Evolutionary conservation across 2,329 filamentous ascomycete genomes (phyloP).

Genomic region (Fusarium metavorans): DNA sequence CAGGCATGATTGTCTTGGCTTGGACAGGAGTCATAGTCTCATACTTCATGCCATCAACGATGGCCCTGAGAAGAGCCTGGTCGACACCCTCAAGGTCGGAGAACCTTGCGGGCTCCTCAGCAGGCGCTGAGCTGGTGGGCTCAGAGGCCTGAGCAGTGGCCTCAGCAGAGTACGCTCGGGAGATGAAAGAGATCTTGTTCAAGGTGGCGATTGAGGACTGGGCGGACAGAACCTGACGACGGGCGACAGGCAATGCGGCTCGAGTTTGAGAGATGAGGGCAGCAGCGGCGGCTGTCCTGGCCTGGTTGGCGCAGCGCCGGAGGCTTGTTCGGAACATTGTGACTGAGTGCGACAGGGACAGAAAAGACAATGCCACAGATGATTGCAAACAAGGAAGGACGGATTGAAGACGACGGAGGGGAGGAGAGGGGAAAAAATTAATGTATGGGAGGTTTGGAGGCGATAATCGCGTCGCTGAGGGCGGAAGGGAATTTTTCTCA

Average conservation of each 20-base stretch:
- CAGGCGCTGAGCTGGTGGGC: constrained; percentile 14
- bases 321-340: constrained; percentile 54
- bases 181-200: constrained; percentile 41
- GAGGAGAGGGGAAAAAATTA: constrained; percentile 22
- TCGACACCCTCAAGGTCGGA: constrained; percentile 68
- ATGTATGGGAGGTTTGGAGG: constrained; percentile 24
- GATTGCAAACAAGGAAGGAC: constrained; percentile 16
- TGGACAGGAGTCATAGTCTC: constrained; percentile 95
- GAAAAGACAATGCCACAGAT: constrained; percentile 18
- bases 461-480: constrained; percentile 27
- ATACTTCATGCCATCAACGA: constrained; percentile 80
- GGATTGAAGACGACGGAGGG: constrained; percentile 9
- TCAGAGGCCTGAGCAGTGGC: constrained; percentile 45
- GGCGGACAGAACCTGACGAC: constrained; percentile 35
- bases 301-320: constrained; percentile 54
- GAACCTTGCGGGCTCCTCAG: constrained; percentile 55
- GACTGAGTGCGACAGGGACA: constrained; percentile 3
- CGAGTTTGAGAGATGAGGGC: constrained; percentile 47
- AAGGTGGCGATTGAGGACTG: constrained; percentile 27
- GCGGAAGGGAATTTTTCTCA: constrained; percentile 7
- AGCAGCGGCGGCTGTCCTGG: constrained; percentile 47
- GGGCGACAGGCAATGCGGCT: constrained; percentile 42
- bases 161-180: constrained; percentile 56
- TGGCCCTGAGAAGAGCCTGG: constrained; percentile 71
- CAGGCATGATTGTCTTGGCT: constrained; percentile 82